A percentile compares a stretch with the other conserved stretches of the same genome.
Conservation (phyloP, 129 eudicot genomes). For the Artemisia tridentata region DNA sequence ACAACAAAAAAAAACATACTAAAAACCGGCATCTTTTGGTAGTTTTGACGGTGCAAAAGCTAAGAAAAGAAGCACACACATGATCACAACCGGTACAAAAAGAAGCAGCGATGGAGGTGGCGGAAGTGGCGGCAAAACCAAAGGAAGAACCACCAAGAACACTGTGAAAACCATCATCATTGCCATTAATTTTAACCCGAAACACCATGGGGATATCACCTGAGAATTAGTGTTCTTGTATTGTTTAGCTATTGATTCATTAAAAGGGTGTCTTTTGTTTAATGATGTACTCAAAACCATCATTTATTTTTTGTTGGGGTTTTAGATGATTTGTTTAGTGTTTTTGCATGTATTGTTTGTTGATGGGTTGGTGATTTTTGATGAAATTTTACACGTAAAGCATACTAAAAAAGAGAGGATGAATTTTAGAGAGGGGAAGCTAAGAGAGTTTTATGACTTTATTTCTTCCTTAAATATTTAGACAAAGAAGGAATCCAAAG, state of each 20-base stretch:
- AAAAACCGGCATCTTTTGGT: slow-evolving; percentile 17
- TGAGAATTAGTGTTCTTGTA: slow-evolving; percentile 6
- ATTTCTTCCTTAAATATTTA: background rate
- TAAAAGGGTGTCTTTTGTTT: slow-evolving; percentile 16
- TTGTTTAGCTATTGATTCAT: slow-evolving; percentile 1
- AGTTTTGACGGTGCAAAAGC: slow-evolving; percentile 29
- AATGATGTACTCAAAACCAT: slow-evolving; percentile 29
- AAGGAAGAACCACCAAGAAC: slow-evolving; percentile 23
- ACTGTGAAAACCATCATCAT: slow-evolving; percentile 27
- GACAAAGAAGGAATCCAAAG: background rate
- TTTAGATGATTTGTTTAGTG: background rate
- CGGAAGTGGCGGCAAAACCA: slow-evolving; percentile 35
- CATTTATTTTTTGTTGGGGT: slow-evolving; percentile 22
- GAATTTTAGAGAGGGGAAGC: background rate
- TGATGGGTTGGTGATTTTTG: background rate
- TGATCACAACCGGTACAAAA: slow-evolving; percentile 29
- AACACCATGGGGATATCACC: slow-evolving; percentile 24
- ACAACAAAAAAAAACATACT: background rate
- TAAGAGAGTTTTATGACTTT: background rate
- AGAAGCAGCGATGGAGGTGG: slow-evolving; percentile 37
- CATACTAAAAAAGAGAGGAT: background rate
- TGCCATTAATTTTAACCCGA: slow-evolving; percentile 23
- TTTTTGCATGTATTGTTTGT: slow-evolving; percentile 13
- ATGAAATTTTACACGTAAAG: slow-evolving; percentile 3
- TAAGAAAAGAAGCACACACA: slow-evolving; percentile 22